A percentile compares a stretch with the other conserved stretches of the same genome.
These are phyloP conservation scores for Drechslera avenae DNA, from an alignment of 2,329 filamentous ascomycete genomes.

Conservation along the genomic window DNA sequence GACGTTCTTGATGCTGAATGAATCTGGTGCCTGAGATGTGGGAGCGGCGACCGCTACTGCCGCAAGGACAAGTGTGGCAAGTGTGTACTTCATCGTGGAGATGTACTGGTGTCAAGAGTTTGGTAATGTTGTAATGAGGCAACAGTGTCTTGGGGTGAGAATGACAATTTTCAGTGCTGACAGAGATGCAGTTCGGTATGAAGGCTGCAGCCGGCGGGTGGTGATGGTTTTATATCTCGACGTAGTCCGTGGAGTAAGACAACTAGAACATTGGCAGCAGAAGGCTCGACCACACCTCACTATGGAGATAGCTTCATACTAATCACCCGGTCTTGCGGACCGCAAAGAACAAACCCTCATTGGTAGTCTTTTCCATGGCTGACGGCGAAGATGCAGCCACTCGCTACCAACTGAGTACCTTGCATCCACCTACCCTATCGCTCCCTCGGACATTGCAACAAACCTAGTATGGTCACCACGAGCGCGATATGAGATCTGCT, in stretches of 20 bases:
- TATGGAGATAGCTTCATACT: conserved; percentile 7
- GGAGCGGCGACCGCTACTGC: conserved; percentile 27
- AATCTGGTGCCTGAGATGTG: conserved; percentile 25
- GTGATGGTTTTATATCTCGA: conserved; percentile 32
- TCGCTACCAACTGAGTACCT: conserved; percentile 21
- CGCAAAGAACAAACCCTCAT: conserved; percentile 16
- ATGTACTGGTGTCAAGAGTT: not conserved
- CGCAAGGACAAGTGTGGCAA: conserved; percentile 32
- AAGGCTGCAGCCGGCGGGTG: conserved; percentile 20
- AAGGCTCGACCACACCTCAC: conserved; percentile 16
- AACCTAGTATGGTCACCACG: conserved; percentile 28
- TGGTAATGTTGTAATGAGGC: not conserved
- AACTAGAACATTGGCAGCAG: conserved; percentile 21
- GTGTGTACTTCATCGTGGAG: conserved; percentile 33
- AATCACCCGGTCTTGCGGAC: conserved; percentile 27
- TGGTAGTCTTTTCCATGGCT: conserved; percentile 12
- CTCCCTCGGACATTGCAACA: conserved; percentile 17
- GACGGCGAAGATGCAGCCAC: conserved; percentile 24
- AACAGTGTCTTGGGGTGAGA: not conserved
- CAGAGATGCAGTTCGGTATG: not conserved
- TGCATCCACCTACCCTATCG: conserved; percentile 13
- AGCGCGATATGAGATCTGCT: conserved; percentile 20
- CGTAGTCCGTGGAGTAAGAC: conserved; percentile 30
- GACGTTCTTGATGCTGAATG: conserved; percentile 41
- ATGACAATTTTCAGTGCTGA: not conserved